Evolutionary conservation across 352 stramenopile genomes (phyloP), one percentile per base, ranked within the genome.

Genomic region (Phytophthora fragariae): DNA sequence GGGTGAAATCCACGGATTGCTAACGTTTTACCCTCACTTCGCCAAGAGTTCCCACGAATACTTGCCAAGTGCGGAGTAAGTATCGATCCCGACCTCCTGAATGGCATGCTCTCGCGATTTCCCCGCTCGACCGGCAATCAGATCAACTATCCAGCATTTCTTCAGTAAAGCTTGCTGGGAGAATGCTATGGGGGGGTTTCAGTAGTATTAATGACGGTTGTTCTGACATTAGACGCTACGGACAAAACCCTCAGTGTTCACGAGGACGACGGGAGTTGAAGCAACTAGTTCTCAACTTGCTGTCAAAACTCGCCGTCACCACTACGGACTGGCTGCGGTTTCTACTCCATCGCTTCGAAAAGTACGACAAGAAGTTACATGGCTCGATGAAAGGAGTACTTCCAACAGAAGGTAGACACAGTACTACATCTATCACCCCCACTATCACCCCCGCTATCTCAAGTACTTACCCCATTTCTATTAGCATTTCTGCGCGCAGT

Each of bases 81-180:
- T 1, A 66, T 91, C n/a, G 58, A 74, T 0, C 19, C 49, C 1
- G 49, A 73, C 1, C 62, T 86, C 17, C 61, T 90, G 0, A 74
- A 57, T 14, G 81, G 72, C 31, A 87, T 92, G 14, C 71, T 92
- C 0, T 85, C 84, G 5, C 78, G 81, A 31, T 90, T 92, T 53
- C 62, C 82, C 17, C 74, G 82, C 15, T 72, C 75, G 3, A 50
- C 47, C 2, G 73, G 79, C 21, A 68, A 76, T 9, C 58, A 64
- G 29, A 76, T 92, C 58, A 77, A 63, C 61, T 90, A 89, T 46
- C 37, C 65, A 1, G 63, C 60, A 9, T 91, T 92, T 61, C 75
- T 92, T n/a, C 78, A 85, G 85, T 92, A 73, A 55, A n/a, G 35
- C 1, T 47, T 8, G 11, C 5, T 33, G 11, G 24, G 24, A 29